Base-by-base conservation (phyloP, 257 asterid species). In the Eustoma russellianum region DNA sequence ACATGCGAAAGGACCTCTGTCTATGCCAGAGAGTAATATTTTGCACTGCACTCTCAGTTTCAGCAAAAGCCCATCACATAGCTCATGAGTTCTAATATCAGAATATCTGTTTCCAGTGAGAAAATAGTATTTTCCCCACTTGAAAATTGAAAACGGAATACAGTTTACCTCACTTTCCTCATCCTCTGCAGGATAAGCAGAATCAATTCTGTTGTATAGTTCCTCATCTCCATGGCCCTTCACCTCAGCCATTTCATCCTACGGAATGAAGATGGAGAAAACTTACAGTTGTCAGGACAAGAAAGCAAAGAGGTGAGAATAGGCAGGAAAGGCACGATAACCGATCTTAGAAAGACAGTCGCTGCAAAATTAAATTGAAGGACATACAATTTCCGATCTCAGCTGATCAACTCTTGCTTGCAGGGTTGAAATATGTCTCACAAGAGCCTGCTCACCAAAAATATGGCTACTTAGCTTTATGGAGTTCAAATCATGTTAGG, bases 111-210 rank as follows among this genome's bases (percentile, higher is more conserved):
- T 16, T 17, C 7, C 41, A 4, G 17, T 30, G 53, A 19, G 17
- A 30, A 19, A 24, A 13, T n/a, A 33, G 19, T 33, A 52, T 43
- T 12, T 45, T 28, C 12, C 9, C 3, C 1, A 17, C 13, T 13
- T 49, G 58, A 51, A 47, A 56, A 28, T 10, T 41, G 11, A 28
- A n/a, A 2, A 38, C 56, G 33, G 19, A 16, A 15, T 46, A 17
- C 13, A 9, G 60, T 78, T 45, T 61, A 87, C 98, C 96, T 87
- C 96, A 41, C 78, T 82, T 60, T 83, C 84, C 55, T 86, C 97
- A 4, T 87, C 94, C 64, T 82, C 96, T 33, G 83, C 48, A 45
- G 74, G 60, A 60, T 92, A 88, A 57, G 90, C 80, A 45, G 78
- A 69, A 55, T 85, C 86, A 61, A 92, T 66, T 67, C 76, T 73